phyloP scores from a whole-genome alignment of 495 filamentous ascomycete species.

The Annulohypoxylon nitens region DNA sequence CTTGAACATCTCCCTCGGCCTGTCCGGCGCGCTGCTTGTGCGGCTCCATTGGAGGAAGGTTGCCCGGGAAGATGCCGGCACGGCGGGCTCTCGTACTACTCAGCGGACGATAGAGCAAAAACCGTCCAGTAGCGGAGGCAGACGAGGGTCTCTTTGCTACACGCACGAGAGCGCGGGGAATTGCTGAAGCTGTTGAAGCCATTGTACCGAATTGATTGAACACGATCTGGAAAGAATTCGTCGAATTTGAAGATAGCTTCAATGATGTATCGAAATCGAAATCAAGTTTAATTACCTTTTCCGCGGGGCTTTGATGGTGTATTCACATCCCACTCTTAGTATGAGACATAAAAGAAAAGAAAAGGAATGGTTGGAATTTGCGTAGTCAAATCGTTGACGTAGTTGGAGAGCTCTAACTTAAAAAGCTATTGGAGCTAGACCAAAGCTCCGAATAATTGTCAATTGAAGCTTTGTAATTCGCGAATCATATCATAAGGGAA shows the following conservation, averaged over 20 bases:
- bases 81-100: slow-evolving; percentile 37
- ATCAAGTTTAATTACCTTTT: not conserved
- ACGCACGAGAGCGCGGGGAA: slow-evolving; percentile 45
- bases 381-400: slow-evolving; percentile 41
- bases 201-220: slow-evolving; percentile 22
- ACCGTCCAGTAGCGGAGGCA: slow-evolving; percentile 7
- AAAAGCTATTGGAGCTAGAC: slow-evolving; percentile 19
- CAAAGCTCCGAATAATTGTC: slow-evolving; percentile 9
- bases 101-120: slow-evolving; percentile 36
- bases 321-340: slow-evolving; percentile 4
- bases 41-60: slow-evolving; percentile 48
- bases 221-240: not conserved
- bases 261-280: not conserved
- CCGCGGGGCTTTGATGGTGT: not conserved
- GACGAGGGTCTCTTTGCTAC: slow-evolving; percentile 25
- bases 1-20: slow-evolving; percentile 61
- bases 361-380: not conserved
- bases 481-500: slow-evolving; percentile 24
- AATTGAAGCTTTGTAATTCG: slow-evolving; percentile 47
- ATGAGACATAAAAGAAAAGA: not conserved
- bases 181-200: slow-evolving; percentile 37
- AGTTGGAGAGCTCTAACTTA: slow-evolving; percentile 17
- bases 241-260: not conserved
- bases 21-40: slow-evolving; percentile 37
- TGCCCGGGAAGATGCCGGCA: slow-evolving; percentile 23